Evolutionary conservation across 176 grass and related monocot genomes (phyloP).

Genomic region (Microstegium vimineum): DNA sequence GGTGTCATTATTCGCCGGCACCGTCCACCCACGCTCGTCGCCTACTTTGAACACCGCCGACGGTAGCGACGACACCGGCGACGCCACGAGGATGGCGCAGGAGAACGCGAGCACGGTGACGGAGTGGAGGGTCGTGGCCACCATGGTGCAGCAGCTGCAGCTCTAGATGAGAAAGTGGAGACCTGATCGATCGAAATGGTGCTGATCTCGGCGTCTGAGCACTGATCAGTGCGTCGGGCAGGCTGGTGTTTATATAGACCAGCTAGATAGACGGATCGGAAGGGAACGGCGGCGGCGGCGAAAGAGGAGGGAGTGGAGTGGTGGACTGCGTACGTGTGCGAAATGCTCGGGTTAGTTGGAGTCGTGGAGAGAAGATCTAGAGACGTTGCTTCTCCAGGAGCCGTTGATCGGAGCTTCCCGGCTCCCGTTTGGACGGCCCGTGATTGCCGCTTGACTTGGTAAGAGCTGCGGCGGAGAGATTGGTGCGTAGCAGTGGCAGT

Average conservation of each 20-base stretch:
- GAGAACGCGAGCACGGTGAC: slow-evolving; percentile 14
- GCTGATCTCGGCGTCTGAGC: not conserved
- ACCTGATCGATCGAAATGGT: not conserved
- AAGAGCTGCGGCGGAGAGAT: not conserved
- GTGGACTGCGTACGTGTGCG: not conserved
- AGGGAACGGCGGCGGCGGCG: not conserved
- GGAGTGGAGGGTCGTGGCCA: slow-evolving; percentile 1
- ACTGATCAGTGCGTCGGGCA: not conserved
- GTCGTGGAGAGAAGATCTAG: not conserved
- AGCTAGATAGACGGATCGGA: not conserved
- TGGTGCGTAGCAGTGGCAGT: not conserved
- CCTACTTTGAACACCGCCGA: slow-evolving; percentile 51
- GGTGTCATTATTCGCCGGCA: slow-evolving; percentile 55
- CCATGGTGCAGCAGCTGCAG: not conserved
- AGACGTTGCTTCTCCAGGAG: slow-evolving; percentile 15
- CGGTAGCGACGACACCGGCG: not conserved
- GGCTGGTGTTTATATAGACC: slow-evolving; percentile 34
- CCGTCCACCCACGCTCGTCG: slow-evolving; percentile 42
- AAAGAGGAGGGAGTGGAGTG: not conserved
- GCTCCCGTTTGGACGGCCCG: not conserved
- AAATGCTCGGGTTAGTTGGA: not conserved
- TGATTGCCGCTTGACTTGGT: slow-evolving; percentile 20
- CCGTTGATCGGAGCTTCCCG: not conserved
- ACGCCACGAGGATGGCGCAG: slow-evolving; percentile 23
- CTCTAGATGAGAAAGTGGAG: not conserved